These are phyloP conservation scores for Anacardium occidentale DNA, from an alignment of 345 rosid species.

Conservation along the genomic window DNA sequence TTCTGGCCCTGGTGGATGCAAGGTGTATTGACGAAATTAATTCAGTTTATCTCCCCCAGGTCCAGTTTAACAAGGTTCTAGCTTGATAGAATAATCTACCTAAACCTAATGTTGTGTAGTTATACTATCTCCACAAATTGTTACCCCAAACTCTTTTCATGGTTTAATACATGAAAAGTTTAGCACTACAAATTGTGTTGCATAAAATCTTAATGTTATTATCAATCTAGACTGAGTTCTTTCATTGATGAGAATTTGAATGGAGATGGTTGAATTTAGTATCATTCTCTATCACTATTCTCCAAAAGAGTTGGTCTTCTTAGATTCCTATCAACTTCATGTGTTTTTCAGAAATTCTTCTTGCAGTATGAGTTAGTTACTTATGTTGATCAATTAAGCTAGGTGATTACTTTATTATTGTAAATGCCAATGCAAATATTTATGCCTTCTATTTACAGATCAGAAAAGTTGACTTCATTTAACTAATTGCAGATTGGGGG, in stretches of 20 bases:
- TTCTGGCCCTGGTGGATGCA: neutral
- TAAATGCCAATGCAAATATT: constrained; percentile 6
- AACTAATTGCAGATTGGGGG: constrained; percentile 81
- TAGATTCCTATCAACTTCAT: neutral
- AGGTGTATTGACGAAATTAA: neutral
- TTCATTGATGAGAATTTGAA: constrained; percentile 2
- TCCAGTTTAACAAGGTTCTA: neutral
- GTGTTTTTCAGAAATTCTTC: neutral
- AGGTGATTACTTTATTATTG: neutral
- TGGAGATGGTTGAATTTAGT: constrained; percentile 1
- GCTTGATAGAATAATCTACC: neutral
- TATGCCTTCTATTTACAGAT: neutral
- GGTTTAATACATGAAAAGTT: neutral
- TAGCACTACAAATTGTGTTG: neutral
- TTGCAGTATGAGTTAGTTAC: constrained; percentile 1
- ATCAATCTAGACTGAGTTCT: neutral
- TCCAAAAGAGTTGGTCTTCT: neutral
- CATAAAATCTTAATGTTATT: neutral
- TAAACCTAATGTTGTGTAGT: neutral
- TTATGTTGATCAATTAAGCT: constrained; percentile 3
- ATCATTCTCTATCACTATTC: neutral
- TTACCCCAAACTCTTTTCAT: neutral
- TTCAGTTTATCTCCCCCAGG: neutral
- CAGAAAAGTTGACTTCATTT: constrained; percentile 17
- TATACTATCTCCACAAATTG: neutral